Conservation (phyloP, 2,329 filamentous ascomycete genomes). For the Pyrenochaeta sp. region DNA sequence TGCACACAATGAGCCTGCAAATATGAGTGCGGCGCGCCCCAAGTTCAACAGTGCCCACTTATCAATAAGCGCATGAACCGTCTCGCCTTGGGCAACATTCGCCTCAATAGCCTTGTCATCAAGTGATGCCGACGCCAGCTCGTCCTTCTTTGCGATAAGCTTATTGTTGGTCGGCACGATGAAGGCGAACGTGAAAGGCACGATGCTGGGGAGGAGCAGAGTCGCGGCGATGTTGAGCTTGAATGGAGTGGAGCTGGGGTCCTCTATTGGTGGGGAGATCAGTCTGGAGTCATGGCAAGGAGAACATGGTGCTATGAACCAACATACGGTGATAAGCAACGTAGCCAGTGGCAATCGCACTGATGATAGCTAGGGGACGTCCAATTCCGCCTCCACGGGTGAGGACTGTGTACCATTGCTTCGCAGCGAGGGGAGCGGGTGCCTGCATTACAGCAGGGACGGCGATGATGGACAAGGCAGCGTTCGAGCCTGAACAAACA, state of each 20-base stretch:
- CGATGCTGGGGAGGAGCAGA: constrained; percentile 54
- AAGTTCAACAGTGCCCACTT: constrained; percentile 65
- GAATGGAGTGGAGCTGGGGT: constrained; percentile 42
- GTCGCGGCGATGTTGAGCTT: constrained; percentile 59
- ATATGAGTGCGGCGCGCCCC: constrained; percentile 50
- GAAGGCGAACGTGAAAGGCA: constrained; percentile 62
- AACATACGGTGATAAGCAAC: constrained; percentile 56
- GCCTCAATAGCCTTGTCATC: constrained; percentile 50
- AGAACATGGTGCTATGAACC: not conserved
- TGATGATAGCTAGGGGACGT: constrained; percentile 51
- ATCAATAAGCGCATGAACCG: constrained; percentile 62
- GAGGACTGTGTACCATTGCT: constrained; percentile 62
- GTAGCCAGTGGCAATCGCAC: constrained; percentile 55
- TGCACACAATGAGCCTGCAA: constrained; percentile 33
- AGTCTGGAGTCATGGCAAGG: not conserved
- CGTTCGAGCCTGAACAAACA: constrained; percentile 41
- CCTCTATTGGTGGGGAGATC: constrained; percentile 30
- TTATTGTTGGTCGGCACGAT: constrained; percentile 60
- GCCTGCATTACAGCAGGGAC: constrained; percentile 64
- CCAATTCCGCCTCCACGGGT: constrained; percentile 51
- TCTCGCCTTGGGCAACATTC: constrained; percentile 54
- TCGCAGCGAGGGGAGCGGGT: constrained; percentile 63
- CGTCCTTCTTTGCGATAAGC: constrained; percentile 56
- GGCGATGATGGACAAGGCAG: constrained; percentile 52
- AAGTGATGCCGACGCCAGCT: constrained; percentile 48